Percentiles rank a stretch among this genome's conserved stretches.
These are phyloP conservation scores for Tuber aestivum DNA, from an alignment of 495 filamentous ascomycete genomes.

Conservation along the genomic window DNA sequence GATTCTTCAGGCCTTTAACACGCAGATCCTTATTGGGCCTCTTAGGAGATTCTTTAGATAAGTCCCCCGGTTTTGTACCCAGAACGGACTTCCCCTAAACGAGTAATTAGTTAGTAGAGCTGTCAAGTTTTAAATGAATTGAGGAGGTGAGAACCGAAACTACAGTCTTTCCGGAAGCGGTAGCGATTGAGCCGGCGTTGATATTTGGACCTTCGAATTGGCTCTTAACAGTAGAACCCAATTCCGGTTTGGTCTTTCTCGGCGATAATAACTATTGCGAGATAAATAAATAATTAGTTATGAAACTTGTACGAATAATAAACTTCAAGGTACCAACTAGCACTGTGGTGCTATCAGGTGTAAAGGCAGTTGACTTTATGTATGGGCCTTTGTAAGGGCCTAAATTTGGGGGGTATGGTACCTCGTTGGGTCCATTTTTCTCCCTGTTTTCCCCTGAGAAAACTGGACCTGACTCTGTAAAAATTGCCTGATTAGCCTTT, in stretches of 20 bases:
- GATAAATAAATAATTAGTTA: neutral
- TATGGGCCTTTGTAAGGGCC: neutral
- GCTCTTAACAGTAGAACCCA: neutral
- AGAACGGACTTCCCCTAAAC: neutral
- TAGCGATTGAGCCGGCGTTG: neutral
- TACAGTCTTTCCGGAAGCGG: neutral
- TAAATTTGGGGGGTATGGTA: neutral
- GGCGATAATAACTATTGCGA: neutral
- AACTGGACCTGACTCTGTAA: neutral
- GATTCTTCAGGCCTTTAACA: slow-evolving; percentile 13
- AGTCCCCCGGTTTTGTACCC: neutral
- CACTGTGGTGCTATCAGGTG: neutral
- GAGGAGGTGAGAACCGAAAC: neutral
- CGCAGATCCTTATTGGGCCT: neutral
- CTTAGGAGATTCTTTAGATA: neutral
- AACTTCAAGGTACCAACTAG: neutral
- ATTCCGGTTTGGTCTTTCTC: neutral
- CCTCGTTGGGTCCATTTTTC: neutral
- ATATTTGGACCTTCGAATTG: neutral
- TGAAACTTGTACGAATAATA: neutral
- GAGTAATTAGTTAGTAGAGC: neutral
- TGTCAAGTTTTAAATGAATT: slow-evolving; percentile 9
- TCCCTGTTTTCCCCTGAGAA: neutral
- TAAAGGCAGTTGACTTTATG: neutral
- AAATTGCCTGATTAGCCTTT: neutral